Evolutionary conservation across 2,329 filamentous ascomycete species (phyloP).

Genomic region (Scedosporium dehoogii): DNA sequence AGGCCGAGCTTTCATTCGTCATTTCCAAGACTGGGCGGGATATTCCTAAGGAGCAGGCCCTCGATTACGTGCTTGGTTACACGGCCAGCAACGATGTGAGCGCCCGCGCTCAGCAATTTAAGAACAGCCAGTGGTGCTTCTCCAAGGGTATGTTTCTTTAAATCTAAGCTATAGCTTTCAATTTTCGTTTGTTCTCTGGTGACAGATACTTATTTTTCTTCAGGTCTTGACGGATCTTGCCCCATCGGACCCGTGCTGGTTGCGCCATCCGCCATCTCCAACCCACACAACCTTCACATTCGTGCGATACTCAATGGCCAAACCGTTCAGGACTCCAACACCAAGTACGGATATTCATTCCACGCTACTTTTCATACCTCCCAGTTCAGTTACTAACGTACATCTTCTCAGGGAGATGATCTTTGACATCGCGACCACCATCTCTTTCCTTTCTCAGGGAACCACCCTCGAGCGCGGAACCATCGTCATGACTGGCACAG

Average conservation of each 20-base stretch:
- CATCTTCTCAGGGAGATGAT: conserved; percentile 34
- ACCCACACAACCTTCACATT: conserved; percentile 48
- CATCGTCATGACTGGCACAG: conserved; percentile 56
- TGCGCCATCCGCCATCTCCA: conserved; percentile 38
- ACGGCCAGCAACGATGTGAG: conserved; percentile 71
- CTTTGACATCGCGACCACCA: conserved; percentile 48
- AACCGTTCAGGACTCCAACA: conserved; percentile 45
- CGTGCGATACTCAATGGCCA: conserved; percentile 50
- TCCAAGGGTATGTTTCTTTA: conserved; percentile 42
- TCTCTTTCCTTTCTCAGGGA: conserved; percentile 50
- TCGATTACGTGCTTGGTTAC: conserved; percentile 68
- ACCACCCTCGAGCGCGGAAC: conserved; percentile 55
- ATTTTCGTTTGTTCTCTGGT: background rate
- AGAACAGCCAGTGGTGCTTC: conserved; percentile 57
- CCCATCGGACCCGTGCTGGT: conserved; percentile 66
- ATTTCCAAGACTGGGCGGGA: conserved; percentile 59
- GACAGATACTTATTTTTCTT: background rate
- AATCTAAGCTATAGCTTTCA: background rate
- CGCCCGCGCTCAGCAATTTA: conserved; percentile 65
- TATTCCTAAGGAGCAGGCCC: conserved; percentile 53
- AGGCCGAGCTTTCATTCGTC: conserved; percentile 67
- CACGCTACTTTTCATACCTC: background rate
- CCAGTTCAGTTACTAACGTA: background rate
- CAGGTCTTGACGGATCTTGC: conserved; percentile 62
- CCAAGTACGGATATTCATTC: conserved; percentile 23